Percentiles rank a stretch among this genome's conserved stretches.
phyloP scores from a whole-genome alignment of 2,329 filamentous ascomycete genomes.

The Monosporascus ibericus region DNA sequence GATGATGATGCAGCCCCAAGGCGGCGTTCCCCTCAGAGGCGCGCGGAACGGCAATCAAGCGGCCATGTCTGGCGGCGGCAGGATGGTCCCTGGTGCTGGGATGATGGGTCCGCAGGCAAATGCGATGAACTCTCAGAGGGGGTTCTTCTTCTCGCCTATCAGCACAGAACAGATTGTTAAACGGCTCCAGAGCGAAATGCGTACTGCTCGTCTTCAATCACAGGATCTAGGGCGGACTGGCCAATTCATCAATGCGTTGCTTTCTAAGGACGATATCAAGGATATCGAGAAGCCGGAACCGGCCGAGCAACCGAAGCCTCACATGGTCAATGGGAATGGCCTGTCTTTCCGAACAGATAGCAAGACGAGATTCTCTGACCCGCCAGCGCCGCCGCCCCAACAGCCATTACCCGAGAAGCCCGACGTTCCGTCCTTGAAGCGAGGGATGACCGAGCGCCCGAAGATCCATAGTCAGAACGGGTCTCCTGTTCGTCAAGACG shows the following conservation, averaged over 20 bases:
- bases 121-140: conserved; percentile 65
- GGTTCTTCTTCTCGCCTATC: conserved; percentile 81
- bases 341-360: conserved; percentile 61
- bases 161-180: conserved; percentile 95
- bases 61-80: conserved; percentile 56
- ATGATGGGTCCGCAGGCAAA: conserved; percentile 47
- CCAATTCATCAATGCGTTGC: conserved; percentile 70
- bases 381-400: conserved; percentile 86
- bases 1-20: conserved; percentile 64
- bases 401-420: conserved; percentile 92
- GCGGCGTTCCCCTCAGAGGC: conserved; percentile 64
- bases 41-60: conserved; percentile 58
- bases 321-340: conserved; percentile 44
- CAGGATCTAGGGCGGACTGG: conserved; percentile 79
- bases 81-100: conserved; percentile 48
- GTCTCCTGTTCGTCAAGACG: conserved; percentile 54
- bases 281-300: conserved; percentile 47
- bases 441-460: conserved; percentile 68
- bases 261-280: conserved; percentile 65
- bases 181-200: conserved; percentile 82
- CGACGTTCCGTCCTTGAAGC: conserved; percentile 68
- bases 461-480: conserved; percentile 47
- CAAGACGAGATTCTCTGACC: conserved; percentile 84
- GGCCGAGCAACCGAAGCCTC: conserved; percentile 41
- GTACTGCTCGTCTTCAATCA: conserved; percentile 78